Evolutionary conservation across 371 early-diverging fungal genomes (phyloP).

Genomic region (Phascolomyces articulosus): DNA sequence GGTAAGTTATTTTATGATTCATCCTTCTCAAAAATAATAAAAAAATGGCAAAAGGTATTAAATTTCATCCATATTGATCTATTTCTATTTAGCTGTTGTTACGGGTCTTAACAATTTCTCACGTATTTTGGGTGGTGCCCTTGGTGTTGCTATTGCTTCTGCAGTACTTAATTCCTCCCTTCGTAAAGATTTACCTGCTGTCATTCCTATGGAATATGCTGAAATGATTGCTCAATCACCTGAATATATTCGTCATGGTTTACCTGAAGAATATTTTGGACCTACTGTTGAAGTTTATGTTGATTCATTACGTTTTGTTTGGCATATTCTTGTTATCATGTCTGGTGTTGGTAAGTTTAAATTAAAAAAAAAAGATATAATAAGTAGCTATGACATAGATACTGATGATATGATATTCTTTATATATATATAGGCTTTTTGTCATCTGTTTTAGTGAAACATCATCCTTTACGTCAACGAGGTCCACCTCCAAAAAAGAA

Average conservation of each 20-base stretch:
- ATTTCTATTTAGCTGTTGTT: constrained; percentile 35
- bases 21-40: too few relatives aligned
- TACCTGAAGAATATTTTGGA: constrained; percentile 34
- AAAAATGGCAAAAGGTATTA: too few relatives aligned
- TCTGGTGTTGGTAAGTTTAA: constrained; percentile 27
- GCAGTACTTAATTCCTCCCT: constrained; percentile 43
- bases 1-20: constrained; percentile 10
- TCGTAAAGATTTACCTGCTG: constrained; percentile 21
- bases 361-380: background rate
- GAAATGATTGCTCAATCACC: constrained; percentile 27
- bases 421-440: constrained; percentile 11
- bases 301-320: constrained; percentile 30
- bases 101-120: constrained; percentile 51
- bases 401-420: background rate
- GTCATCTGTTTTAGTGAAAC: constrained; percentile 13
- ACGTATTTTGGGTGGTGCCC: constrained; percentile 50
- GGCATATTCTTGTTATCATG: constrained; percentile 44
- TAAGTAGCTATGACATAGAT: too few relatives aligned
- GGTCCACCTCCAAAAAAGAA: background rate
- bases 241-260: constrained; percentile 38
- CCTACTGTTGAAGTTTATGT: constrained; percentile 30
- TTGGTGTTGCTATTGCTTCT: constrained; percentile 49
- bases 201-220: constrained; percentile 32
- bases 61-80: too few relatives aligned
- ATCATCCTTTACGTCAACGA: constrained; percentile 7